phyloP scores from a whole-genome alignment of 176 grass and related monocot genomes.

The Elaeis guineensis region DNA sequence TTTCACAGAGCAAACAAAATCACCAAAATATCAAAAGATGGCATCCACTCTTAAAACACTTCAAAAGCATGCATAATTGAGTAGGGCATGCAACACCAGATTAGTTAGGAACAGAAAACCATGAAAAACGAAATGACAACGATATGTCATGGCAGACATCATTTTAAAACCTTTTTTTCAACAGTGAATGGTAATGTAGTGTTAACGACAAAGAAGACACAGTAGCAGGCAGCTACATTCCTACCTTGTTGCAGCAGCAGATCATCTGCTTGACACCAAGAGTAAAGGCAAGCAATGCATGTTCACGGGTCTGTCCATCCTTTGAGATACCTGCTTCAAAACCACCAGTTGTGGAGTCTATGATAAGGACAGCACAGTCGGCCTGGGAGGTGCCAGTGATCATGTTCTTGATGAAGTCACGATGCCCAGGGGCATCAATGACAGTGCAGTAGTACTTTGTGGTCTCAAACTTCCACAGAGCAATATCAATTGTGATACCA shows the following conservation, averaged over 20 bases:
- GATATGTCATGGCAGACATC: too few relatives aligned
- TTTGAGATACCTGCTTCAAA: conserved; percentile 90
- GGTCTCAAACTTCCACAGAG: conserved; percentile 73
- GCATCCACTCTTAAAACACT: too few relatives aligned
- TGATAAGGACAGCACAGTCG: conserved; percentile 77
- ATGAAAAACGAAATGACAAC: too few relatives aligned
- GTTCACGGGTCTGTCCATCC: conserved; percentile 75
- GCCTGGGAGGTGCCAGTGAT: conserved; percentile 81
- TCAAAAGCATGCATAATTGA: too few relatives aligned
- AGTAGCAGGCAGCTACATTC: too few relatives aligned
- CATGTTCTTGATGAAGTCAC: conserved; percentile 92
- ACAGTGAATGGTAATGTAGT: too few relatives aligned
- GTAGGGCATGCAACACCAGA: too few relatives aligned
- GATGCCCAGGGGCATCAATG: conserved; percentile 77
- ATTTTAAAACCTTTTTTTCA: too few relatives aligned
- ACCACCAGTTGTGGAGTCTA: conserved; percentile 81
- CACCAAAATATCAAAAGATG: too few relatives aligned
- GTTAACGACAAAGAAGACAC: too few relatives aligned
- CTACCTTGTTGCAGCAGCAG: conserved; percentile 46
- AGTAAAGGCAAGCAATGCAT: conserved; percentile 75
- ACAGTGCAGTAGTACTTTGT: conserved; percentile 79
- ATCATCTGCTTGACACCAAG: conserved; percentile 88
- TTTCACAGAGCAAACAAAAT: too few relatives aligned
- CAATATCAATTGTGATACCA: conserved; percentile 72
- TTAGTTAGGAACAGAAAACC: too few relatives aligned